A percentile compares a stretch with the other conserved stretches of the same genome.
These are phyloP conservation scores for Hemisphaericaspora lyxosophila DNA, from an alignment of 1,139 yeast genomes.

Conservation along the genomic window DNA sequence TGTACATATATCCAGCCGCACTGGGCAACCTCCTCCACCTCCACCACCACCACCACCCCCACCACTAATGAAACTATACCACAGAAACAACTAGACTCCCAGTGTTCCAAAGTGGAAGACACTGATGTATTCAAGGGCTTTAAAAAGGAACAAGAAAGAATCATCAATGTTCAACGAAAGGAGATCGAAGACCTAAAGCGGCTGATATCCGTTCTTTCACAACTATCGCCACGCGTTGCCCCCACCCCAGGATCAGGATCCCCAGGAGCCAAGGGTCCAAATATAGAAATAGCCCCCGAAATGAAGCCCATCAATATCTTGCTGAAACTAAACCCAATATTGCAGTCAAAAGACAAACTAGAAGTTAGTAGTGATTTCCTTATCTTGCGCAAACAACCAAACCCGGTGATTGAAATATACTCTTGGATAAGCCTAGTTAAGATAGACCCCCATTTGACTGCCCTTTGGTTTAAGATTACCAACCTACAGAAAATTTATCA, in stretches of 20 bases:
- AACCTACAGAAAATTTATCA: slow-evolving; percentile 44
- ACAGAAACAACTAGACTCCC: slow-evolving; percentile 1
- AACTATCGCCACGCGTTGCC: slow-evolving; percentile 19
- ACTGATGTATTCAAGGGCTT: slow-evolving; percentile 23
- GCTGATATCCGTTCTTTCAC: slow-evolving; percentile 30
- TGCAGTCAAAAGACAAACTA: slow-evolving; percentile 17
- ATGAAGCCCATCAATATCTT: slow-evolving; percentile 13
- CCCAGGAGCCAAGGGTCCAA: background rate
- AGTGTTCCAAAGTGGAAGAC: slow-evolving; percentile 14
- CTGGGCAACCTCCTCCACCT: slow-evolving; percentile 24
- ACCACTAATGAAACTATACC: background rate
- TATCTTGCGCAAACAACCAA: slow-evolving; percentile 7
- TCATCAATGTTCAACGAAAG: slow-evolving; percentile 27
- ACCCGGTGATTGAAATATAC: slow-evolving; percentile 18
- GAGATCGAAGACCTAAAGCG: slow-evolving; percentile 40
- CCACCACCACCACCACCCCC: background rate
- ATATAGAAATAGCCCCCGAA: slow-evolving; percentile 6
- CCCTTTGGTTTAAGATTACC: slow-evolving; percentile 43
- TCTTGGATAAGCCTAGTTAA: slow-evolving; percentile 43
- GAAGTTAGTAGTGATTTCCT: slow-evolving; percentile 21
- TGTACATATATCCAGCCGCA: slow-evolving; percentile 45
- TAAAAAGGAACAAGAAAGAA: slow-evolving; percentile 23
- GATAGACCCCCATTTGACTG: slow-evolving; percentile 43
- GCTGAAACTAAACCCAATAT: slow-evolving; percentile 18
- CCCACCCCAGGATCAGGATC: background rate